Base-by-base conservation (phyloP, 169 alveolate species). In the Babesia divergens region DNA sequence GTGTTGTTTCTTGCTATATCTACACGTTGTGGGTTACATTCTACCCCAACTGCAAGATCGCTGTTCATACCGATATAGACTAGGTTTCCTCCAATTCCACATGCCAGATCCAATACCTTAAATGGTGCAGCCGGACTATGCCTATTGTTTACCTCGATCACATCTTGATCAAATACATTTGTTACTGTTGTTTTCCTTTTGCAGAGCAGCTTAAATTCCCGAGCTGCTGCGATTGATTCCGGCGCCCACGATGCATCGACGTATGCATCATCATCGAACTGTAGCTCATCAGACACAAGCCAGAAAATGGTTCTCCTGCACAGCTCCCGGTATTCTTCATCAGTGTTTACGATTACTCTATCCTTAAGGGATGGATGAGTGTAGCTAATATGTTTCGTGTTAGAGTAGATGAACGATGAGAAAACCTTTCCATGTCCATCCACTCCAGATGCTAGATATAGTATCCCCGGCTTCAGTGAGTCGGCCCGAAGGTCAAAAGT, bases 41-140 rank as follows among this genome's bases (percentile, higher is more conserved):
- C 87, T 22, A 79, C 83, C 11, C 87, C 87, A 29, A 79, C 49
- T 0, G 68, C 44, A 24, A 59, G 42, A 56, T 76, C 71, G 50
- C 43, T 28, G 29, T 69, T 35, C 65, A 31, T 6, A 16, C 67
- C 74, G 56, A 79, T 47, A 51, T 56, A 59, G n/a, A 79, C 75
- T 26, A 68, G 58, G 64, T 67, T 79, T 2, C 87, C 87, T 20
- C 87, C 87, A 14, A 79, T 53, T 9, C 87, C 87, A 6, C 68
- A 49, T 18, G 80, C 58, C 24, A 56, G 50, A 3, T 79, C 87
- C 51, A 79, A 40, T 31, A 68, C 43, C 20, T 75, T 44, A 9
- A 43, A 14, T 20, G 32, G 37, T 0, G 32, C 22, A 14, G 56
- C 6, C 56, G 20, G 20, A 3, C 4, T 5, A 8, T 20, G 29